These are phyloP conservation scores for Globisporangium nunn DNA, from an alignment of 352 stramenopile genomes.

Conservation along the genomic window DNA sequence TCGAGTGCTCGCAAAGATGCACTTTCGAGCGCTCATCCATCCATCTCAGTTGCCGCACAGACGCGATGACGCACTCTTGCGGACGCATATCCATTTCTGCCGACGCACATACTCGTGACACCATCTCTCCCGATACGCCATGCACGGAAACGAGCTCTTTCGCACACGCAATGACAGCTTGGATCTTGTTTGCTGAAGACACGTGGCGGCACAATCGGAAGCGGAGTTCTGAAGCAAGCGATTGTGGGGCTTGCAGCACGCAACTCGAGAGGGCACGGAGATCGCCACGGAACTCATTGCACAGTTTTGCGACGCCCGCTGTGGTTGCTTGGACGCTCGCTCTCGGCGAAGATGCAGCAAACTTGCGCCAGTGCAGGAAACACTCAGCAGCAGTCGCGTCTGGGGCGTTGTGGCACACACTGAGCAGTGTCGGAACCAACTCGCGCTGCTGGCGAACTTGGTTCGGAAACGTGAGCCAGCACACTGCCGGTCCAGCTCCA, in stretches of 20 bases:
- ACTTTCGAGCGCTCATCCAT: constrained; percentile 27
- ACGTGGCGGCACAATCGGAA: constrained; percentile 24
- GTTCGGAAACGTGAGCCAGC: constrained; percentile 29
- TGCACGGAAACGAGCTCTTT: constrained; percentile 15
- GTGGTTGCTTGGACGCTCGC: constrained; percentile 12
- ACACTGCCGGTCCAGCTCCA: constrained; percentile 25
- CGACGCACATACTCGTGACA: constrained; percentile 27
- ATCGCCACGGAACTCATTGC: constrained; percentile 13
- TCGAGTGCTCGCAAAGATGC: constrained; percentile 25
- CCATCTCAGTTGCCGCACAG: constrained; percentile 36
- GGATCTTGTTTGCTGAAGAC: constrained; percentile 9
- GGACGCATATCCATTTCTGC: constrained; percentile 8
- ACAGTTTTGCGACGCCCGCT: constrained; percentile 10
- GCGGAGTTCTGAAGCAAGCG: constrained; percentile 16
- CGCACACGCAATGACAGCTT: constrained; percentile 17
- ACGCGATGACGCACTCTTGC: constrained; percentile 35
- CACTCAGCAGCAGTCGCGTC: constrained; percentile 26
- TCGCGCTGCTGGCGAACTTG: constrained; percentile 21
- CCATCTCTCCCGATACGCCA: constrained; percentile 9
- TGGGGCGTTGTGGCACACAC: constrained; percentile 27
- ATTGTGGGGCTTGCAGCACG: constrained; percentile 15
- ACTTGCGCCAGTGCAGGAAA: constrained; percentile 24
- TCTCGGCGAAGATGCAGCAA: constrained; percentile 19
- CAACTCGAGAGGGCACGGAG: constrained; percentile 21
- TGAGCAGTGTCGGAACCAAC: constrained; percentile 17